Evolutionary conservation across 2,329 filamentous ascomycete species (phyloP), one percentile per base, ranked within the genome.

Genomic region (Aspergillus arachidicola): DNA sequence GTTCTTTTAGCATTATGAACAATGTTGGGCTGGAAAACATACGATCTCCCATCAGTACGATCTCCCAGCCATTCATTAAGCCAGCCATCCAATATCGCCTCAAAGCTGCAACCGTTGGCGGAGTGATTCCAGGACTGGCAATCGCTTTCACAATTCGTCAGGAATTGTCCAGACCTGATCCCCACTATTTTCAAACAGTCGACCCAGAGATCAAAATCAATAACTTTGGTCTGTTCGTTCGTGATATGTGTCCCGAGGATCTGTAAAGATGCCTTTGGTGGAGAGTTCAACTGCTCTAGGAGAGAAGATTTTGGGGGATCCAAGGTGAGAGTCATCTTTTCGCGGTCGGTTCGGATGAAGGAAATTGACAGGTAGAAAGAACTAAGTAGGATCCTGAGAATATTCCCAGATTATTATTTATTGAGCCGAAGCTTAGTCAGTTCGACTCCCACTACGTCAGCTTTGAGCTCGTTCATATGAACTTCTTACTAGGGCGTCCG

Each of bases 71-170:
- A 30, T 1, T 50, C 46, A 50, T 50, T 50, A 30, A 50, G 46
- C 46, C 46, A 50, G 46, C 46, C 46, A 50, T 50, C 46, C 46
- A 50, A 50, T 50, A 50, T 50, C 46, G 2, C 46, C 46, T 50
- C 46, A 6, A 50, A 50, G 46, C 7, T 50, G 46, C 46, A 50
- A 6, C 23, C 7, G 46, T 48, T 50, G 46, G 46, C 46, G 46
- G 46, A 50, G 46, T 50, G 23, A 50, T 50, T 50, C 46, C 46
- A 50, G 46, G 21, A 50, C 46, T 2, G 46, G 46, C 23, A 50
- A 30, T 50, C 46, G 23, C 46, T 50, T 50, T 50, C 23, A 26
- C 23, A 6, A 1, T 30, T 19, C 23, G 23, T 50, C 46, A 50
- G 12, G 46, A 50, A 50, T 6, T 50, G 2, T 6, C 46, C 46